These are phyloP conservation scores for Rubus parviflorus DNA, from an alignment of 306 rosid genomes.

Conservation along the genomic window DNA sequence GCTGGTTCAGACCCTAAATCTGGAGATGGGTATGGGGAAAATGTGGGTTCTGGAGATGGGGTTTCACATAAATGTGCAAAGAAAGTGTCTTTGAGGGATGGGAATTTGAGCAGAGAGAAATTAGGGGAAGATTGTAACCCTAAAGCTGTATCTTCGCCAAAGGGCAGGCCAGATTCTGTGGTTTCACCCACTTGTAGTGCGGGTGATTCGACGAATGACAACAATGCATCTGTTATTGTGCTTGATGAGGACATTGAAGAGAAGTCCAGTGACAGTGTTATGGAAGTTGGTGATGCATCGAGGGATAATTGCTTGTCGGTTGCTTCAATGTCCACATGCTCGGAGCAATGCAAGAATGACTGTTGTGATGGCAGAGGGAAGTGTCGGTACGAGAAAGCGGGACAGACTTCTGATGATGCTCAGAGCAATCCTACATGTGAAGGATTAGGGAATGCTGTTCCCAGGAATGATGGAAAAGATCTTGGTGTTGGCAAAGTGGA, in stretches of 20 bases:
- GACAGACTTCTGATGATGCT: slow-evolving; percentile 21
- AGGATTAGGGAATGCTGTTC: slow-evolving; percentile 26
- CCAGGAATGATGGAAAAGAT: slow-evolving; percentile 33
- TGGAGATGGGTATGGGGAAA: slow-evolving; percentile 18
- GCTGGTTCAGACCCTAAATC: slow-evolving; percentile 35
- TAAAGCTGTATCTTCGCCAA: slow-evolving; percentile 9
- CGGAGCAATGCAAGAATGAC: slow-evolving; percentile 17
- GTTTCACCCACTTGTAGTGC: slow-evolving; percentile 32
- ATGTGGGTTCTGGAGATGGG: slow-evolving; percentile 18
- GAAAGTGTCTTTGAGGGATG: slow-evolving; percentile 37
- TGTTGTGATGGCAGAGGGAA: slow-evolving; percentile 22
- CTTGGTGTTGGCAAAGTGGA: slow-evolving; percentile 21
- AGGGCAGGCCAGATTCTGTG: slow-evolving; percentile 29
- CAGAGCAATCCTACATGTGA: slow-evolving; percentile 22
- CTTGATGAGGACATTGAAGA: slow-evolving; percentile 14
- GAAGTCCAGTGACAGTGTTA: slow-evolving; percentile 5
- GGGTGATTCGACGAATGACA: slow-evolving; percentile 10
- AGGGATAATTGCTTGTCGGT: slow-evolving; percentile 33
- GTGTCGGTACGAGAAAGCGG: slow-evolving; percentile 20
- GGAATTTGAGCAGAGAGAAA: slow-evolving; percentile 30
- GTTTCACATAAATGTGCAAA: slow-evolving; percentile 29
- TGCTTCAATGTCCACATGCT: slow-evolving; percentile 11
- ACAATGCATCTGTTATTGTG: slow-evolving; percentile 15
- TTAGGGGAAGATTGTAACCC: slow-evolving; percentile 15
- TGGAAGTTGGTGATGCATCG: slow-evolving; percentile 26